Percentiles rank a stretch among this genome's conserved stretches.
phyloP scores from a whole-genome alignment of 208 protist species.

The Wallacemonas sp. region DNA sequence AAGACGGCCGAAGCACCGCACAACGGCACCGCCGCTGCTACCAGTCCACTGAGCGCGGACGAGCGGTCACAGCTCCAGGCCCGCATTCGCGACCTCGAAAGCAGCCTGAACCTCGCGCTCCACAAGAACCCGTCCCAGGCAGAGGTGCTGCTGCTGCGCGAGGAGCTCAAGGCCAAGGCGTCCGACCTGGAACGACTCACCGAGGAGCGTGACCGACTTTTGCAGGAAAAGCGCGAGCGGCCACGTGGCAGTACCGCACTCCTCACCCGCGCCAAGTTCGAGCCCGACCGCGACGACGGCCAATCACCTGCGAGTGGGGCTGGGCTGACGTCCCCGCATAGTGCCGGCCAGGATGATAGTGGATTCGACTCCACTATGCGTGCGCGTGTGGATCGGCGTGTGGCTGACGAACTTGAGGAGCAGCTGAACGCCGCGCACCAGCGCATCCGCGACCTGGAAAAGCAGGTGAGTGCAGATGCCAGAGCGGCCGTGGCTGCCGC shows the following conservation, averaged over 20 bases:
- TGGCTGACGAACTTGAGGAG: conserved; percentile 47
- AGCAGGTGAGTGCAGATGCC: conserved; percentile 3
- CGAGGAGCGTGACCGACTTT: conserved; percentile 32
- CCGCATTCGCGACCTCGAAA: conserved; percentile 32
- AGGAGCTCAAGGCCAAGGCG: conserved; percentile 31
- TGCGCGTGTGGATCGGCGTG: conserved; percentile 16
- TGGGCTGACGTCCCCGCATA: background rate
- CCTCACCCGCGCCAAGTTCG: background rate
- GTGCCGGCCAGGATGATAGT: background rate
- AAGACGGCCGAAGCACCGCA: background rate
- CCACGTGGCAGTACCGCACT: conserved; percentile 4
- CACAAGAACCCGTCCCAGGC: conserved; percentile 29
- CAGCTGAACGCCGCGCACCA: conserved; percentile 39
- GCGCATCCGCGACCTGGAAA: conserved; percentile 38
- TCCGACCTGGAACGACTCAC: conserved; percentile 27
- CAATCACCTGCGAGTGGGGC: background rate
- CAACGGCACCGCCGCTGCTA: background rate
- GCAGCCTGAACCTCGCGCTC: conserved; percentile 28
- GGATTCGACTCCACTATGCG: background rate
- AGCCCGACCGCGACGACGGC: background rate
- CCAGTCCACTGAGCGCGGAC: background rate
- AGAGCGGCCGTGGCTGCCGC: background rate
- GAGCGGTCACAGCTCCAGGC: conserved; percentile 15
- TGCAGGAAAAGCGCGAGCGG: conserved; percentile 20
- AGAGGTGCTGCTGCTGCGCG: conserved; percentile 43